Percentiles rank a stretch among this genome's conserved stretches.
Conservation (phyloP, 1,139 yeast species). For the Blastobotrys illinoisensis region DNA sequence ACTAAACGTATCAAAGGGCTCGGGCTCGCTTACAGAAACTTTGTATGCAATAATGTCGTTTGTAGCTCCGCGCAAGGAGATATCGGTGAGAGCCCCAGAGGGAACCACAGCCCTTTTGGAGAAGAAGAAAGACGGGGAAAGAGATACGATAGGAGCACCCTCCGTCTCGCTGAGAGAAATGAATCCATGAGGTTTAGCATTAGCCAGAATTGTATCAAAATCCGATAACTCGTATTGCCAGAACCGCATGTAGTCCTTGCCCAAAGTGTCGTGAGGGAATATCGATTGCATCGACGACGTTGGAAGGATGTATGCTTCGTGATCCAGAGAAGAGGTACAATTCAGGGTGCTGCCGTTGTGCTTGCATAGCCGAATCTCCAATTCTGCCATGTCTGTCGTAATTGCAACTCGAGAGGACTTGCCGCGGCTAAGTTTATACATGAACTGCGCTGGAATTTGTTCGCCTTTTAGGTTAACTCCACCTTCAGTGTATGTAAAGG, state of each 20-base stretch:
- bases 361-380: background rate
- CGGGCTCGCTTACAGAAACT: slow-evolving; percentile 8
- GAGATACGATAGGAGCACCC: background rate
- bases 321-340: background rate
- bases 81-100: slow-evolving; percentile 9
- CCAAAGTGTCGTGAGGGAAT: background rate
- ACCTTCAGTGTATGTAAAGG: background rate
- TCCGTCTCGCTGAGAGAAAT: background rate
- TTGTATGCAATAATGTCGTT: slow-evolving; percentile 19
- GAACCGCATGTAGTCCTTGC: background rate
- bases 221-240: background rate
- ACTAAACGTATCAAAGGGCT: slow-evolving; percentile 33
- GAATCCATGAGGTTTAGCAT: background rate
- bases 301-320: background rate
- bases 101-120: background rate
- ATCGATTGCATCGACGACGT: background rate
- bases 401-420: background rate
- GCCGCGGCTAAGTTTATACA: background rate
- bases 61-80: slow-evolving; percentile 11
- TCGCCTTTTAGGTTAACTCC: background rate
- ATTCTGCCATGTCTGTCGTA: background rate
- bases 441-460: background rate
- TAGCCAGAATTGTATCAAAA: background rate
- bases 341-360: background rate
- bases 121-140: background rate